Base-by-base conservation (phyloP, 2,329 filamentous ascomycete genomes). In the Myriosclerotinia scirpicola region DNA sequence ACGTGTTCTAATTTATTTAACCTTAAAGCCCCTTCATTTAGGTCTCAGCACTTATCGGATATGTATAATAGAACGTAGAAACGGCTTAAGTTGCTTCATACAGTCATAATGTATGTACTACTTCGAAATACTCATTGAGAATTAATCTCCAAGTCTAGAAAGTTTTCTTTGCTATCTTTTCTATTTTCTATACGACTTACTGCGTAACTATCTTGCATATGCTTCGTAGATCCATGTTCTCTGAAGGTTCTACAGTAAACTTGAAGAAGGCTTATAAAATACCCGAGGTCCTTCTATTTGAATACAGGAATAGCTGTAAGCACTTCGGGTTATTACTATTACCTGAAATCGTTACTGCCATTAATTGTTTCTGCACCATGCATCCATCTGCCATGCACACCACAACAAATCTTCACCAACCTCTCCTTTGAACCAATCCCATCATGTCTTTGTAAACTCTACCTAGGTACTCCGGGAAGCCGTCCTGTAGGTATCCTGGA, bases 11-110 rank as follows among this genome's bases (percentile, higher is more conserved):
- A 59, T 48, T 36, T 36, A 36, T 59, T 34, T 5, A 36, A 59
- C 42, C 56, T 22, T 48, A 15, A 17, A 22, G 42, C 42, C 56
- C 56, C 56, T 59, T 59, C 56, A 59, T 59, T 48, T 59, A 22
- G 42, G 8, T 22, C 8, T 48, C 22, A 11, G 20, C 20, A n/a
- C 6, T 34, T 15, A 15, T 59, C 40, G 55, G 26, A 26, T 34
- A 34, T 59, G 26, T 34, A 34, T 59, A 17, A 46, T 59, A 1
- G 11, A 12, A n/a, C n/a, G 8, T 26, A n/a, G 20, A n/a, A 46
- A 20, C 26, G n/a, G 15, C 5, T 34, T 12, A n/a, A n/a, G 26
- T n/a, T n/a, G 26, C 40, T 34, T 6, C 7, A 20, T 20, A 46
- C 42, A 40, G 11, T 40, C 11, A 12, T 40, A 40, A 1, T 40